Base-by-base conservation (phyloP, 768 basidiomycete genomes). In the Panaeolus papilionaceus region DNA sequence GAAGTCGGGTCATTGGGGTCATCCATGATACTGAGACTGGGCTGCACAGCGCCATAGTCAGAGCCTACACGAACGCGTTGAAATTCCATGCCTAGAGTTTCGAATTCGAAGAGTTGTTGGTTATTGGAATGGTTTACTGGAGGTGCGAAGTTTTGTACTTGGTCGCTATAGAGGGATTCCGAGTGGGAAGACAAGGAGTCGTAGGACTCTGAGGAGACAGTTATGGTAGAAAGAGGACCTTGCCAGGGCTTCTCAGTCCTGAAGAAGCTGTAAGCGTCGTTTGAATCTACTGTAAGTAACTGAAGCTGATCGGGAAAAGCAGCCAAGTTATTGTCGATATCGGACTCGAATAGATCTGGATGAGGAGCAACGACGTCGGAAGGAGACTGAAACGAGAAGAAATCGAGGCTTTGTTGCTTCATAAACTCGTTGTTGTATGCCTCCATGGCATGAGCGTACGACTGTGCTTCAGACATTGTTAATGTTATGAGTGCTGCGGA, bases 321-420 rank as follows among this genome's bases (percentile, higher is more conserved):
- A 72, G 87, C 87, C 73, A 92, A 86, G 80, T 82, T 86, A 39
- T 82, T 83, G 79, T 93, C 93, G 74, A 95, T 86, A 79, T 95
- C 93, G 63, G 86, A 86, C 76, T 94, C 93, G 81, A 95, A 94
- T 70, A 88, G 84, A 83, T 94, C 92, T 69, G 92, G 90, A 75
- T 91, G 87, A 51, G 92, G 92, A 64, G 90, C 91, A 73, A 88
- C 83, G 79, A 92, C 85, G 80, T 92, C 92, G 67, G 86, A 82
- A 71, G 88, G 85, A 69, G 86, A 83, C 74, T 88, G 86, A 80
- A 90, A 89, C 76, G 89, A 89, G 80, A 87, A 84, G 82, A 90
- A 90, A 79, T 88, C 87, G 77, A 87, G 81, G 79, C 81, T 81
- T 74, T 85, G 69, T 33, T 73, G 77, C 70, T 80, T 79, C 47